Evolutionary conservation across 129 eudicot genomes (phyloP).

Genomic region (Oenanthe sinensis): DNA sequence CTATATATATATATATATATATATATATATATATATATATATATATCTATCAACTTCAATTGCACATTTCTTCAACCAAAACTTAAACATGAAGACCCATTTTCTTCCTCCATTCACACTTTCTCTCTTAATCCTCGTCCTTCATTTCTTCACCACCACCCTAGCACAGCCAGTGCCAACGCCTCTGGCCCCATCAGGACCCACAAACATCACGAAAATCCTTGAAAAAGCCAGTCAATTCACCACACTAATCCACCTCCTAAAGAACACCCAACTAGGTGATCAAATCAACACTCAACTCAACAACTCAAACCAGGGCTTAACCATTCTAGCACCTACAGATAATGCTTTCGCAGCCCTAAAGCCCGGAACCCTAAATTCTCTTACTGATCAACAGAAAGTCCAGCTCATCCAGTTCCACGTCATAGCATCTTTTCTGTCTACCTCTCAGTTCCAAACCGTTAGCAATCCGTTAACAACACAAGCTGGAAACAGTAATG

Average conservation of each 20-base stretch:
- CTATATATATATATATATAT: too few species aligned
- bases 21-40: too few species aligned
- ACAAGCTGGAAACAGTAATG: constrained; percentile 66
- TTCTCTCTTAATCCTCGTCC: constrained; percentile 18
- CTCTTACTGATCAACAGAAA: constrained; percentile 62
- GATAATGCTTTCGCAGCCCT: constrained; percentile 72
- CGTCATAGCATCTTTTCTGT: constrained; percentile 40
- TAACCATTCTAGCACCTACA: constrained; percentile 72
- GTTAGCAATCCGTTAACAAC: constrained; percentile 79
- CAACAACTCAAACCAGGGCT: constrained; percentile 71
- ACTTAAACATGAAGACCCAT: background rate
- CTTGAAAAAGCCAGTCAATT: constrained; percentile 78
- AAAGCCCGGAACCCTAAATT: constrained; percentile 61
- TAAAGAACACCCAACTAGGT: constrained; percentile 35
- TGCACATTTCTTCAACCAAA: constrained; percentile 4
- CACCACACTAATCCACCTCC: constrained; percentile 65
- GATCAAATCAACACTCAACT: constrained; percentile 82
- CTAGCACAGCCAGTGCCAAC: constrained; percentile 38
- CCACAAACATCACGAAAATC: constrained; percentile 69
- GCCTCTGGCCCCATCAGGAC: constrained; percentile 61
- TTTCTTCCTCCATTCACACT: constrained; percentile 8
- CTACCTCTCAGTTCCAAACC: constrained; percentile 69
- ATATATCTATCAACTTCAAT: background rate
- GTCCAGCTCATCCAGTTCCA: constrained; percentile 68
- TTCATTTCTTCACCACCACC: constrained; percentile 30